Percentiles rank a stretch among this genome's conserved stretches.
These are phyloP conservation scores for Yamagishiella unicocca DNA, from an alignment of 139 green algal genomes.

Conservation along the genomic window DNA sequence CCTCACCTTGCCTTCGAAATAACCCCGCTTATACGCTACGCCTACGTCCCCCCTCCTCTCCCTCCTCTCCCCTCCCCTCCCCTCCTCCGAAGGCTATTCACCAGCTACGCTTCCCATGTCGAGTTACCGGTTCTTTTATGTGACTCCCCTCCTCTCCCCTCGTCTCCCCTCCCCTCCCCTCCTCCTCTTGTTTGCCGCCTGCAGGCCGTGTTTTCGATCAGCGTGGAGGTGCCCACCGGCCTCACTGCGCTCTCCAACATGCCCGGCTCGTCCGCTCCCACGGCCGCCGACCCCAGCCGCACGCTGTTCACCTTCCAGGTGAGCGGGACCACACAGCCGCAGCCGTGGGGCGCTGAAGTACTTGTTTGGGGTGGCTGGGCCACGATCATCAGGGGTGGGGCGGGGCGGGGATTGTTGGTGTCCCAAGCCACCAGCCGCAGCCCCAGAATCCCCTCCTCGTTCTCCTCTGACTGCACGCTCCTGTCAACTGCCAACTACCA, in stretches of 20 bases:
- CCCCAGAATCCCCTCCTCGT: neutral
- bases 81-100: neutral
- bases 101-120: too few species aligned
- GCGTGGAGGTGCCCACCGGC: constrained; percentile 31
- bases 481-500: too few species aligned
- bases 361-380: too few species aligned
- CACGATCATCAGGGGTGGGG: too few species aligned
- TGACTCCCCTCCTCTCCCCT: neutral
- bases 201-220: constrained; percentile 50
- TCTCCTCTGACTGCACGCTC: neutral
- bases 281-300: neutral
- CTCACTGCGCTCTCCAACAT: constrained; percentile 51
- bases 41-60: neutral
- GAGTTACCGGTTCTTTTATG: too few species aligned
- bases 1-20: too few species aligned
- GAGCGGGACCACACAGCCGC: too few species aligned
- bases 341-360: too few species aligned
- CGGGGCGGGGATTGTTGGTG: too few species aligned
- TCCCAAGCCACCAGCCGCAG: too few species aligned
- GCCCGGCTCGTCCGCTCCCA: neutral
- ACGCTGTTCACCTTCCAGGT: constrained; percentile 19
- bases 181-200: too few species aligned
- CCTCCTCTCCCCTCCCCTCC: too few species aligned
- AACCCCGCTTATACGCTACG: neutral
- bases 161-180: neutral